Base-by-base conservation (phyloP, 139 green algal genomes). In the Microglena sp. region DNA sequence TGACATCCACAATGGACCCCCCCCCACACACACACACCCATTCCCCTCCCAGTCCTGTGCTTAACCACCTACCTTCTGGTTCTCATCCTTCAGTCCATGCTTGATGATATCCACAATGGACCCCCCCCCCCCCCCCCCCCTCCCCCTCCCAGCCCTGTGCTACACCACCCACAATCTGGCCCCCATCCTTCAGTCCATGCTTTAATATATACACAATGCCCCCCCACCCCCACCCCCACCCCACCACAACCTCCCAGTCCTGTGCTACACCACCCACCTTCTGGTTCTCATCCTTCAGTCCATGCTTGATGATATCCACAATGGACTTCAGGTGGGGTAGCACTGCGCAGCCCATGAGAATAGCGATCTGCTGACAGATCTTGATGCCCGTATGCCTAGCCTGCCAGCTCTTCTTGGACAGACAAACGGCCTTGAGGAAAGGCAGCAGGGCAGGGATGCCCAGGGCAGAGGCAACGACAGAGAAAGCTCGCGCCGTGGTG, bases 341-440 rank as follows among this genome's bases (percentile, higher is more conserved):
- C 55, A 99, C 90, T 0, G 92, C 94, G 72, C 91, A 97, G 58
- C 94, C 90, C 80, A 96, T 88, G 33, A 99, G 81, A 68, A 99
- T 99, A 62, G 92, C 86, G 57, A 97, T 97, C 63, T 74, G 74
- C 84, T 99, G 94, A 62, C 96, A 84, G 67, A 99, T 97, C 81
- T 99, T 99, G 87, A 99, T 95, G 58, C 94, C 94, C 24, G 93
- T 99, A 75, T 99, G 93, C 26, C 93, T 78, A 55, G 93, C 92
- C 82, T 96, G 90, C 90, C 92, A 97, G 27, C 70, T 87, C 84
- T 98, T 97, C 76, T 98, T 97, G 57, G 73, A 89, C 77, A 93
- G 76, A 72, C 94, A 98, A 61, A 99, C 94, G 31, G 94, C 94
- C 79, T 97, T 97, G 22, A 99, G 82, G 84, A 99, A 99, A 45